phyloP scores from a whole-genome alignment of 257 asterid species.

The Nicotiana obtusifolia region DNA sequence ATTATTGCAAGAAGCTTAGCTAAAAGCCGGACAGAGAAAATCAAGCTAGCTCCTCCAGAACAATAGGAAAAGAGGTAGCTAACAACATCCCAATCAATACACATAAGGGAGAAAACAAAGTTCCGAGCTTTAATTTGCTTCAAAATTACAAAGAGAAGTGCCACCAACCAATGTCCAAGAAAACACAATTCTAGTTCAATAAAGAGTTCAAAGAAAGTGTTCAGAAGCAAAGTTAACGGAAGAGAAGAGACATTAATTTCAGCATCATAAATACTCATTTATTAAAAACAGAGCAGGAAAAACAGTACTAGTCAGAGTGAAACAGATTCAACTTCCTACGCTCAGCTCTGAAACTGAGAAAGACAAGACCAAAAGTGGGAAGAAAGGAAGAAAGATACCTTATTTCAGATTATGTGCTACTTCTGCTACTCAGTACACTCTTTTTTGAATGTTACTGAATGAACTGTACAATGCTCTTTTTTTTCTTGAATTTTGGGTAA shows the following conservation, averaged over 20 bases:
- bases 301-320: background rate
- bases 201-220: slow-evolving; percentile 13
- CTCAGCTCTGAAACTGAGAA: slow-evolving; percentile 21
- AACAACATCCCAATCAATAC: background rate
- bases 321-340: background rate
- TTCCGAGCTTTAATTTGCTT: background rate
- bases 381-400: slow-evolving; percentile 24
- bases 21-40: background rate
- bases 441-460: background rate
- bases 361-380: slow-evolving; percentile 12
- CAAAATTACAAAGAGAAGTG: background rate
- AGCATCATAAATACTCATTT: slow-evolving; percentile 19
- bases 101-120: background rate
- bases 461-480: background rate
- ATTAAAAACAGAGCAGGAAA: background rate
- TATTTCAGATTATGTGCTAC: slow-evolving; percentile 22
- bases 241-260: slow-evolving; percentile 19
- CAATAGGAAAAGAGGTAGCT: background rate
- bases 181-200: slow-evolving; percentile 19
- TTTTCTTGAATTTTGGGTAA: background rate
- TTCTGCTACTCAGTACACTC: slow-evolving; percentile 5
- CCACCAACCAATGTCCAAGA: slow-evolving; percentile 13
- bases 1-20: background rate
- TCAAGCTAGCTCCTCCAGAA: background rate
- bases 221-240: slow-evolving; percentile 16